These are phyloP conservation scores for Chalaropsis ovoidea DNA, from an alignment of 2,329 filamentous ascomycete genomes.

Conservation along the genomic window DNA sequence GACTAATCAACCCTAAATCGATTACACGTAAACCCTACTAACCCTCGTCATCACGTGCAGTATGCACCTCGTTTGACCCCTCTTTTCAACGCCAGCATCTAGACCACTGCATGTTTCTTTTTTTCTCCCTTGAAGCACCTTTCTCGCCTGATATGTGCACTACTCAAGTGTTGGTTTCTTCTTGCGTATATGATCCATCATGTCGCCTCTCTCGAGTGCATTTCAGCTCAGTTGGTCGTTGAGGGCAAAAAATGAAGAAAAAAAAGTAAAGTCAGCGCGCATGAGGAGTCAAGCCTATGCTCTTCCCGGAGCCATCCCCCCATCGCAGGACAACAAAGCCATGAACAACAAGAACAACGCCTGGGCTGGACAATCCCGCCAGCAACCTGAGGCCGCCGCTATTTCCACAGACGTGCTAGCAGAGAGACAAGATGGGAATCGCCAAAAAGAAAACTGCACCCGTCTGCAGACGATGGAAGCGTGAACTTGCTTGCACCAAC, in stretches of 20 bases:
- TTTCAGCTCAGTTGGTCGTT: constrained; percentile 1
- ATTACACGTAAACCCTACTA: no score
- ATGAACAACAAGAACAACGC: not conserved
- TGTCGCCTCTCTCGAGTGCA: not conserved
- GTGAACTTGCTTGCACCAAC: not conserved
- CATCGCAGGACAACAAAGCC: not conserved
- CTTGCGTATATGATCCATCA: not conserved
- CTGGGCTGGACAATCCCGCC: not conserved
- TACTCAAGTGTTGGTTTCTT: not conserved
- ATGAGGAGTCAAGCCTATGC: not conserved
- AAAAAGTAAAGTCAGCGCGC: not conserved
- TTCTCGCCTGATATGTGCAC: not conserved
- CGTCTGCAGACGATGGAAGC: not conserved
- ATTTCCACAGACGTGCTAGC: not conserved
- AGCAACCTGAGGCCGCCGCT: not conserved
- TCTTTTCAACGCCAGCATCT: not conserved
- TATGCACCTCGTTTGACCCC: no score
- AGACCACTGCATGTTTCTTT: not conserved
- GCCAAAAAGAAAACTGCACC: not conserved
- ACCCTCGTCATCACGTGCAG: no score
- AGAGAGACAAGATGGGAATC: not conserved
- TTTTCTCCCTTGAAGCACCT: not conserved
- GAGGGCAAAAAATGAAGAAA: not conserved
- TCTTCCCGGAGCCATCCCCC: not conserved
- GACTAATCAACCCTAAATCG: no score